phyloP scores from a whole-genome alignment of 768 basidiomycete species.

The Harrya chromipes region DNA sequence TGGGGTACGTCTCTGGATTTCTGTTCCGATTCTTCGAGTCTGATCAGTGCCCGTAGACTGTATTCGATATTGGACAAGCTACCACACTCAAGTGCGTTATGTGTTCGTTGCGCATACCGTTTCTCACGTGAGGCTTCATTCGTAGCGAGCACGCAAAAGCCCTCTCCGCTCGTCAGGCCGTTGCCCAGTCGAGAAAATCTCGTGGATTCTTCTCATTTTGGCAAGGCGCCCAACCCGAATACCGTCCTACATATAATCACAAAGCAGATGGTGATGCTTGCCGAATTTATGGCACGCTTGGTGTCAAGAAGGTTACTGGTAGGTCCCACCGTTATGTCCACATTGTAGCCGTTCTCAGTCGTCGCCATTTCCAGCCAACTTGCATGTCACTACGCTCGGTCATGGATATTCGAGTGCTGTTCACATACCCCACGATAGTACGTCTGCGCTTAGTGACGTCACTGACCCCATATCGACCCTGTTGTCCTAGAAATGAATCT shows the following conservation, averaged over 20 bases:
- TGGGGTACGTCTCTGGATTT: conserved; percentile 50
- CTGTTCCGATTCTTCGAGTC: background rate
- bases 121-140: background rate
- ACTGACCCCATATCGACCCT: background rate
- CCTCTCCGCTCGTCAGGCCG: conserved; percentile 66
- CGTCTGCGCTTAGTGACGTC: conserved; percentile 29
- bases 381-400: conserved; percentile 92
- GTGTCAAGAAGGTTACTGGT: conserved; percentile 90
- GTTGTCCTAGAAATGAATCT: conserved; percentile 81
- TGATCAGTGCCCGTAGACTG: conserved; percentile 43
- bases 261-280: conserved; percentile 72
- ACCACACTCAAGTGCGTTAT: conserved; percentile 55
- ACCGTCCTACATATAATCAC: conserved; percentile 73
- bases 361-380: conserved; percentile 54
- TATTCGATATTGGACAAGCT: conserved; percentile 82
- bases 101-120: background rate
- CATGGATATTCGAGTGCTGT: conserved; percentile 89
- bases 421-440: conserved; percentile 85
- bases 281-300: conserved; percentile 77
- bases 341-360: background rate
- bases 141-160: conserved; percentile 58
- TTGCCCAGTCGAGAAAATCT: conserved; percentile 70
- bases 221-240: conserved; percentile 41
- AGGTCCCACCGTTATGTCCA: conserved; percentile 3
- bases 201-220: conserved; percentile 70